Base-by-base conservation (phyloP, 257 asterid genomes). In the Petrea volubilis region DNA sequence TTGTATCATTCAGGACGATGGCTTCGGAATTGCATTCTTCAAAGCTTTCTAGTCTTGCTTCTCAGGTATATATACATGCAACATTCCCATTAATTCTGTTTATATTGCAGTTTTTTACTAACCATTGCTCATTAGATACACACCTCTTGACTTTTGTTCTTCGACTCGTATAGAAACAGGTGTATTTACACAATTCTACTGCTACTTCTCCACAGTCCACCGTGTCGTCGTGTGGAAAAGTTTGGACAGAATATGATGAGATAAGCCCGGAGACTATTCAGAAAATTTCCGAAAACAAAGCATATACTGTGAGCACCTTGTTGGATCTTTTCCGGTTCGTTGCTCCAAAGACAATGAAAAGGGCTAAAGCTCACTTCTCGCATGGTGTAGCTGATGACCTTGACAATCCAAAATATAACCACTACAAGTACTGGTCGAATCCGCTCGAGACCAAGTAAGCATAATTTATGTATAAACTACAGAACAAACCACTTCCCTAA, bases 401-500 rank as follows among this genome's bases (percentile, higher is more conserved):
- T 38, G 86, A 83, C 21, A 95, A 94, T 70, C 97, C 89, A 0
- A 94, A 88, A 65, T 90, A 94, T 64, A 55, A 77, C 55, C 95
- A 90, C 63, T 84, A 86, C 74, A 94, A 91, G 80, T 91, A 86
- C 67, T 91, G 98, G 98, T 94, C 99, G 13, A 91, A 91, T 88
- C 99, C 98, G 17, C 97, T 94, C 9, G 99, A 89, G 77, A 91
- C 90, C 67, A 81, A 74, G 97, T 89, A 82, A 89, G 92, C 52
- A 33, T 18, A 4, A 43, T 38, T 17, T 28, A 3, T 21, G 7
- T 31, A 31, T n/a, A n/a, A n/a, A n/a, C n/a, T n/a, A n/a, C n/a
- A n/a, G n/a, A n/a, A n/a, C n/a, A n/a, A n/a, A n/a, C n/a, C n/a
- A n/a, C n/a, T n/a, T n/a, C n/a, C 38, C 38, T 31, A 3, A 31